These are phyloP conservation scores for Jamesozyma jinghongensis DNA, from an alignment of 805 yeast species.

Conservation along the genomic window DNA sequence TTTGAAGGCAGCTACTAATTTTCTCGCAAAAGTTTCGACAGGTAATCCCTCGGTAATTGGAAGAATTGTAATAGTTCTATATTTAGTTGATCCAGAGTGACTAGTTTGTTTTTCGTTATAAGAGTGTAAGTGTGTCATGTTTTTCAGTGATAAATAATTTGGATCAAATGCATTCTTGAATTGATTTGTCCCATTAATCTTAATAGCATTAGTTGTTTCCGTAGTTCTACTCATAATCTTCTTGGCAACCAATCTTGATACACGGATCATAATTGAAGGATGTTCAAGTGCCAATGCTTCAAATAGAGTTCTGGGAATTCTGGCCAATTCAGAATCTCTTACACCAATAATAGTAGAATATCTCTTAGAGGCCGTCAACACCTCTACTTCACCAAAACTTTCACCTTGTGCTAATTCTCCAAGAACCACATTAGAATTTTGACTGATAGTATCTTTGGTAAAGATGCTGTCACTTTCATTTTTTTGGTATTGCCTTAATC, in stretches of 20 bases:
- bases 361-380: constrained; percentile 68
- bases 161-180: constrained; percentile 23
- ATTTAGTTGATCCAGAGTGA: constrained; percentile 26
- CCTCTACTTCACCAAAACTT: constrained; percentile 92
- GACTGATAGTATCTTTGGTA: background rate
- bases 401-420: constrained; percentile 92
- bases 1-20: constrained; percentile 60
- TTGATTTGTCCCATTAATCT: constrained; percentile 12
- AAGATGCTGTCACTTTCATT: background rate
- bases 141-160: constrained; percentile 28
- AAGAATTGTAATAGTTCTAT: constrained; percentile 74
- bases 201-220: constrained; percentile 7
- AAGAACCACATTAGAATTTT: constrained; percentile 27
- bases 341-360: constrained; percentile 69
- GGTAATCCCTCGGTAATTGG: constrained; percentile 82
- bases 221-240: constrained; percentile 28
- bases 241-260: constrained; percentile 76
- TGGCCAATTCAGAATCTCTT: constrained; percentile 86
- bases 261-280: constrained; percentile 86
- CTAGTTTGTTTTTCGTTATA: constrained; percentile 7
- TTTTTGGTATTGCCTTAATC: constrained; percentile 54
- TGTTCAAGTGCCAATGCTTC: constrained; percentile 74
- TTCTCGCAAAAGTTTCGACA: constrained; percentile 72
- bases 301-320: constrained; percentile 84
- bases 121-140: constrained; percentile 3